Evolutionary conservation across 2,329 filamentous ascomycete genomes (phyloP).

Genomic region (Aspergillus bombycis): DNA sequence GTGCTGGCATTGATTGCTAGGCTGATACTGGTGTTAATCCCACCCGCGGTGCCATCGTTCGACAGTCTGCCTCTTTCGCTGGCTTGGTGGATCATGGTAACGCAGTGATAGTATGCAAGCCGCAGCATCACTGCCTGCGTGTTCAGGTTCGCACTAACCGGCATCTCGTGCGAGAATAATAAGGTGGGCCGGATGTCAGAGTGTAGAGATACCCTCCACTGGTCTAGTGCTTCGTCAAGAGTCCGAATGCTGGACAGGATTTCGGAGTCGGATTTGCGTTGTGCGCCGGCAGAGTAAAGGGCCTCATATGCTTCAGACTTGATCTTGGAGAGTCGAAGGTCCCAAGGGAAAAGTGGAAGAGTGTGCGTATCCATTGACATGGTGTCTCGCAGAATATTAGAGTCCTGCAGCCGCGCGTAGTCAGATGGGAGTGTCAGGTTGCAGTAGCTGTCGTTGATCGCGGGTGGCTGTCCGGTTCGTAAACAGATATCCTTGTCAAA

Average conservation of each 20-base stretch:
- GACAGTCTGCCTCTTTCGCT: no score
- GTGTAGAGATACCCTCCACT: constrained; percentile 52
- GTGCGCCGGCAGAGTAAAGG: constrained; percentile 50
- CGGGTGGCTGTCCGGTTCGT: constrained; percentile 13
- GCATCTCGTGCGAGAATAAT: constrained; percentile 32
- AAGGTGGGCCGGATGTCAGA: constrained; percentile 46
- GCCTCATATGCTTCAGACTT: constrained; percentile 50
- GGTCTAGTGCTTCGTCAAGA: constrained; percentile 56
- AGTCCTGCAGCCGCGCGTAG: constrained; percentile 30
- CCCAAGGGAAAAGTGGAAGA: constrained; percentile 41
- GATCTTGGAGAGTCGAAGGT: constrained; percentile 49
- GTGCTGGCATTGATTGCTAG: constrained; percentile 46
- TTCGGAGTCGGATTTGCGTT: constrained; percentile 52
- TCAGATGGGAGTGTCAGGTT: constrained; percentile 49
- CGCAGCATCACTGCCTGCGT: constrained; percentile 50
- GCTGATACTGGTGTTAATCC: background rate
- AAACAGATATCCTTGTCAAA: constrained; percentile 25
- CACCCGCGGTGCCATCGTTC: no score
- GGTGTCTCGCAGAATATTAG: background rate
- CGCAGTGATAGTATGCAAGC: constrained; percentile 56
- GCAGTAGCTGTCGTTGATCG: constrained; percentile 45
- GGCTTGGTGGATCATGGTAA: constrained; percentile 53
- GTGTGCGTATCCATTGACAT: constrained; percentile 14
- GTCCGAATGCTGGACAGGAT: constrained; percentile 53
- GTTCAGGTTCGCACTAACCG: constrained; percentile 25